These are phyloP conservation scores for Suhomyces sp. DNA, from an alignment of 805 yeast genomes.

Conservation along the genomic window DNA sequence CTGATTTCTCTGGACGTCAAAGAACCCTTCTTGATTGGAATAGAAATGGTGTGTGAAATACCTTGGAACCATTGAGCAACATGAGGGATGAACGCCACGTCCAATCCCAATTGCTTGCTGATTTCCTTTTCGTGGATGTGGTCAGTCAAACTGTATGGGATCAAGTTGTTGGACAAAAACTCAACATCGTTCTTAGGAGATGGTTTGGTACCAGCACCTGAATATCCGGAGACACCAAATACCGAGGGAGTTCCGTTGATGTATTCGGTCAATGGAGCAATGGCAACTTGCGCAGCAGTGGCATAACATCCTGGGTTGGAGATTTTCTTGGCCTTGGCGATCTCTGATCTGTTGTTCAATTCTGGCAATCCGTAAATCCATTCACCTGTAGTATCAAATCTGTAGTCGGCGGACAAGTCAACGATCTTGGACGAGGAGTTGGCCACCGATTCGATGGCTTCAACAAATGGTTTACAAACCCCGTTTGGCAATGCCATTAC, in stretches of 20 bases:
- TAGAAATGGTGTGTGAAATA: slow-evolving; percentile 84
- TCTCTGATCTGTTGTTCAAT: slow-evolving; percentile 62
- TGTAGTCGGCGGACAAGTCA: slow-evolving; percentile 92
- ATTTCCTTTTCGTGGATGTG: slow-evolving; percentile 97
- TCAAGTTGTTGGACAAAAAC: slow-evolving; percentile 73
- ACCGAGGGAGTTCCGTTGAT: slow-evolving; percentile 73
- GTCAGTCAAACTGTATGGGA: slow-evolving; percentile 94
- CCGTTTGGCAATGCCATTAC: slow-evolving; percentile 99
- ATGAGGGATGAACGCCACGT: slow-evolving; percentile 91
- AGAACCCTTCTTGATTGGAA: slow-evolving; percentile 69
- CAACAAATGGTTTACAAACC: slow-evolving; percentile 85
- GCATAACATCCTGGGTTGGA: slow-evolving; percentile 99
- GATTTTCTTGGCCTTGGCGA: slow-evolving; percentile 72
- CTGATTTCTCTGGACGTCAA: slow-evolving; percentile 80
- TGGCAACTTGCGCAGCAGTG: slow-evolving; percentile 90
- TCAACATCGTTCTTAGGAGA: slow-evolving; percentile 89
- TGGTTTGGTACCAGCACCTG: slow-evolving; percentile 99
- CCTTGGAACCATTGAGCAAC: slow-evolving; percentile 99
- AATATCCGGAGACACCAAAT: slow-evolving; percentile 96
- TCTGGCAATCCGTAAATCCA: slow-evolving; percentile 98
- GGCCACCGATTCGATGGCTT: slow-evolving; percentile 68
- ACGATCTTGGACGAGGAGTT: slow-evolving; percentile 73
- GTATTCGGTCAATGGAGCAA: slow-evolving; percentile 77
- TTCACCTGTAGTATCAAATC: slow-evolving; percentile 83
- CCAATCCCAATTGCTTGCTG: slow-evolving; percentile 69